phyloP scores from a whole-genome alignment of 495 filamentous ascomycete species.

The Podospora sp. region DNA sequence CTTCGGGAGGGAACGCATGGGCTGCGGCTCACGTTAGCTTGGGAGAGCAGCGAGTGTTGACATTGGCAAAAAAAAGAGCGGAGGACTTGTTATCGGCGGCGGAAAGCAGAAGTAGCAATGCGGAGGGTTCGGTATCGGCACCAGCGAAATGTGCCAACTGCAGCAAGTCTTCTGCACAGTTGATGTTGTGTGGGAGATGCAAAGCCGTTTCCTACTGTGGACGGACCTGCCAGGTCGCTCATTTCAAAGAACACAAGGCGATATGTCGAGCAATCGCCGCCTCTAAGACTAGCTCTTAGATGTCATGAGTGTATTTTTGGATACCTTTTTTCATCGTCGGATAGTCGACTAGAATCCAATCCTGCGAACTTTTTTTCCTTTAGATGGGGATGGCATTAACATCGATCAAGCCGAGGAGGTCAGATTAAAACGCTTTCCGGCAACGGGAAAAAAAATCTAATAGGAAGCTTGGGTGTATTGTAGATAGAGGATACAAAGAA shows the following conservation, averaged over 20 bases:
- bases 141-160: constrained; percentile 31
- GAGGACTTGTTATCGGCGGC: constrained; percentile 34
- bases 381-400: too few species aligned
- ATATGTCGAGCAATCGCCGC: constrained; percentile 26
- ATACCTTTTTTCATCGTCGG: too few species aligned
- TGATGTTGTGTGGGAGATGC: constrained; percentile 38
- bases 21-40: constrained; percentile 41
- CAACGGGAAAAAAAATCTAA: too few species aligned
- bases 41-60: constrained; percentile 41
- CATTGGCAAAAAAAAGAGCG: constrained; percentile 38
- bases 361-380: too few species aligned
- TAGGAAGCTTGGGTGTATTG: too few species aligned
- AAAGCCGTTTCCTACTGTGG: constrained; percentile 34
- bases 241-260: constrained; percentile 35
- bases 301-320: too few species aligned
- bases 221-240: constrained; percentile 33
- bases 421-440: too few species aligned
- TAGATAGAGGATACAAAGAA: too few species aligned
- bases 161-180: constrained; percentile 29
- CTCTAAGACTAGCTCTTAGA: too few species aligned
- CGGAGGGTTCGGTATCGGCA: neutral
- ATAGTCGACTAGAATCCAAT: too few species aligned
- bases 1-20: constrained; percentile 38
- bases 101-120: constrained; percentile 28
- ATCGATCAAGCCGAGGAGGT: too few species aligned